Conservation (phyloP, 2,329 filamentous ascomycete genomes). For the Paramyrothecium roridum region DNA sequence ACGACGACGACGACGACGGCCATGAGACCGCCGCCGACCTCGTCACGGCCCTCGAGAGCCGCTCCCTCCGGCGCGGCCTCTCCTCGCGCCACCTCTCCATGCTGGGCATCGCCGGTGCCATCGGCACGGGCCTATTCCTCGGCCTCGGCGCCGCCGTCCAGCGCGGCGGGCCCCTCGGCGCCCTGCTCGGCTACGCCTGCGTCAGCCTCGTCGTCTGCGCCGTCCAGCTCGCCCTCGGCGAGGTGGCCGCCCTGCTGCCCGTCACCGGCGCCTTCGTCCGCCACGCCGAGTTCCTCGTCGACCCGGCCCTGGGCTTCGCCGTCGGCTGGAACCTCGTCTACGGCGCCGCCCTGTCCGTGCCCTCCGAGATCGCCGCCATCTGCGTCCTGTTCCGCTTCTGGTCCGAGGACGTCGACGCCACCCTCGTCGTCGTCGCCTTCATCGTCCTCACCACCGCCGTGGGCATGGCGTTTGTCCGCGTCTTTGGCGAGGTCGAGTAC, state of each 20-base stretch:
- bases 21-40: background rate
- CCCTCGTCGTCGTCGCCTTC: constrained; percentile 56
- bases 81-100: constrained; percentile 44
- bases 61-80: constrained; percentile 3
- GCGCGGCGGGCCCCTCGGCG: constrained; percentile 54
- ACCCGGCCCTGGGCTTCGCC: constrained; percentile 50
- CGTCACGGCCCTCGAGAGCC: background rate
- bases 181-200: constrained; percentile 48
- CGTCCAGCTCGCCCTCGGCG: constrained; percentile 56
- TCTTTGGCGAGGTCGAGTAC: constrained; percentile 60
- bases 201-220: constrained; percentile 47
- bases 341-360: constrained; percentile 45
- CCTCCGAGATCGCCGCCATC: constrained; percentile 53
- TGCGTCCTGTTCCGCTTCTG: constrained; percentile 47
- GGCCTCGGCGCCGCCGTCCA: constrained; percentile 59
- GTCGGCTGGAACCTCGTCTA: constrained; percentile 53
- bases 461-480: constrained; percentile 54
- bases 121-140: constrained; percentile 67
- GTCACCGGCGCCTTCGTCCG: constrained; percentile 61
- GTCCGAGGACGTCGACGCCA: constrained; percentile 42
- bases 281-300: constrained; percentile 59
- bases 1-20: background rate
- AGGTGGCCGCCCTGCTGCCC: constrained; percentile 57
- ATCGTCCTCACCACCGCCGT: constrained; percentile 47
- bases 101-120: constrained; percentile 45